phyloP scores from a whole-genome alignment of 768 basidiomycete species.

The Tremella mesenterica region DNA sequence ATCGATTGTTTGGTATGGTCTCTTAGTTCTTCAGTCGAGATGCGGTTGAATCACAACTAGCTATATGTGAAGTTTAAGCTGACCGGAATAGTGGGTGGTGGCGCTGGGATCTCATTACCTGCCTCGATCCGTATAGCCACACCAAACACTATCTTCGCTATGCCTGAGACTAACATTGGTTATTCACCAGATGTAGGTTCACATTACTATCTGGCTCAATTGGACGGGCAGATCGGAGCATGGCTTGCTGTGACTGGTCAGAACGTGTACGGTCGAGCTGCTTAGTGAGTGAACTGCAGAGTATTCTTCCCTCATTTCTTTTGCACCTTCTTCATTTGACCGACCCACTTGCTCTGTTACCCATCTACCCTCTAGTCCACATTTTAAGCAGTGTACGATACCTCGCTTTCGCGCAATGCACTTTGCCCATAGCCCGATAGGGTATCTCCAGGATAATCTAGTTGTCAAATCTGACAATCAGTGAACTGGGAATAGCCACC shows the following conservation, averaged over 20 bases:
- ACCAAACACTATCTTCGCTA: conserved; percentile 80
- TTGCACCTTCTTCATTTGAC: too few relatives aligned
- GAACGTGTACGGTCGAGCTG: conserved; percentile 63
- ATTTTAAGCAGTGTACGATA: neutral
- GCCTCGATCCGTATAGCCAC: conserved; percentile 90
- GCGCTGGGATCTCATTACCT: conserved; percentile 73
- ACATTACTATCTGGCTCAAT: conserved; percentile 73
- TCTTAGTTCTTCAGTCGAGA: too few relatives aligned
- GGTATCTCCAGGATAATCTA: too few relatives aligned
- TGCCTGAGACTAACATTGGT: conserved; percentile 71
- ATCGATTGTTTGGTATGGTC: too few relatives aligned
- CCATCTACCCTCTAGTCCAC: too few relatives aligned
- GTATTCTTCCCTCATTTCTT: too few relatives aligned
- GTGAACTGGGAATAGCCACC: conserved; percentile 86
- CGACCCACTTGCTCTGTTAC: neutral
- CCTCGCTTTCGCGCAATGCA: too few relatives aligned
- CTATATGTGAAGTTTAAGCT: neutral
- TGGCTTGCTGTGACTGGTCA: conserved; percentile 82
- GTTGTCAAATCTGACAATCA: conserved; percentile 39
- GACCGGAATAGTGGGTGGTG: conserved; percentile 74
- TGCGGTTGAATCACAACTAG: too few relatives aligned
- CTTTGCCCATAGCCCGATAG: too few relatives aligned
- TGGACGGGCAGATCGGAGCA: conserved; percentile 89
- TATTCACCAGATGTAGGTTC: conserved; percentile 80
- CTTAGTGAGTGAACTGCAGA: conserved; percentile 85